Base-by-base conservation (phyloP, 2,329 filamentous ascomycete genomes). In the Fusarium nelsonii region DNA sequence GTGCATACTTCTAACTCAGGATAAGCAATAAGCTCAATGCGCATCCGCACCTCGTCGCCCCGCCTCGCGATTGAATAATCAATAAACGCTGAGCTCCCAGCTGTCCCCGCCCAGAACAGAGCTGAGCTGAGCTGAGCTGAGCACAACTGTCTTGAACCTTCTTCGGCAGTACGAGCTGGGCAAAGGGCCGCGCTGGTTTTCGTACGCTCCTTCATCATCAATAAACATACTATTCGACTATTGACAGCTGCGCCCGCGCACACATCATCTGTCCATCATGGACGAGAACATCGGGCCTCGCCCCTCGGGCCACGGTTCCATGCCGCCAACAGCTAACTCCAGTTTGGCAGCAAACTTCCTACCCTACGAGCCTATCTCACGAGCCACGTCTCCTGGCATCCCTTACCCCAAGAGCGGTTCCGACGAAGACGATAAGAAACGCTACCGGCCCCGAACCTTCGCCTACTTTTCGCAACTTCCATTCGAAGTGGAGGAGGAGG, bases 391-490 rank as follows among this genome's bases (percentile, higher is more conserved):
- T 3, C 94, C 94, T 4, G 93, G 93, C 66, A 81, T 86, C 73
- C 87, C 85, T 70, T 87, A 84, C 73, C 80, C 81, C 36, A 81
- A 82, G 73, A 74, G 78, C 36, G 80, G 82, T 72, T 74, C 78
- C 37, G 80, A 84, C 68, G 84, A 85, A 67, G 81, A 85, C 65
- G 83, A 87, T 76, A 84, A 84, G 78, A 87, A 87, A 78, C 85
- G 92, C 70, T 92, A 94, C 78, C 90, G 95, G 52, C 93, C 93
- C 36, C 90, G 96, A 66, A 97, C 96, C 30, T 99, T 96, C 78
- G 93, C 93, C 64, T 99, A 99, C 84, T 93, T 94, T 79, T 87
- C 90, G 72, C 91, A 96, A 77, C 88, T 99, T 51, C 97, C 97
- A 36, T 99, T 98, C 77, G 82, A 89, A 59, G 91, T 94, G 58